Base-by-base conservation (phyloP, 139 green algal species). In the Diplosphaera chodatii region DNA sequence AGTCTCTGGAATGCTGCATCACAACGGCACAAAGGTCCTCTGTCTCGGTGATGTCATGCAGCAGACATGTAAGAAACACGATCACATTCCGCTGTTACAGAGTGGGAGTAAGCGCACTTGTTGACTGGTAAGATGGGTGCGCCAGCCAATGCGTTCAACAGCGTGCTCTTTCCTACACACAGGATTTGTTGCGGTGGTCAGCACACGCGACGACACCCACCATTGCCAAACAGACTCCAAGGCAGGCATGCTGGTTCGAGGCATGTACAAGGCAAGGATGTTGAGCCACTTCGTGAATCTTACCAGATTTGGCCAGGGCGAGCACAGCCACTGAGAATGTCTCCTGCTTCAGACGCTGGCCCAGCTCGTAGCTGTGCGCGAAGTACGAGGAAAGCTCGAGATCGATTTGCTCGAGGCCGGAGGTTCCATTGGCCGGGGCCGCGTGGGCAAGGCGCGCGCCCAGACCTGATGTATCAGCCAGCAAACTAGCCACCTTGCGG, bases 141-240 rank as follows among this genome's bases (percentile, higher is more conserved):
- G 20, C 81, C 82, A 22, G 87, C 64, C 29, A 93, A 70, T 4
- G 84, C 73, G 32, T 92, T 91, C 37, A 93, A 74, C 63, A 93
- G 77, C 2, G 88, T 93, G 37, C 73, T 85, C 37, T 93, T 93
- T 74, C 88, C 88, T 93, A 82, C 56, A n/a, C n/a, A n/a, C n/a
- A n/a, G n/a, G n/a, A n/a, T n/a, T n/a, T n/a, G n/a, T n/a, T n/a
- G n/a, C n/a, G n/a, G n/a, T n/a, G n/a, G n/a, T n/a, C n/a, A n/a
- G n/a, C n/a, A n/a, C n/a, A n/a, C n/a, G n/a, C n/a, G n/a, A n/a
- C n/a, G n/a, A n/a, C n/a, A n/a, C n/a, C n/a, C n/a, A n/a, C n/a
- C n/a, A n/a, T n/a, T n/a, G n/a, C n/a, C n/a, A n/a, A n/a, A n/a
- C n/a, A n/a, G n/a, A n/a, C n/a, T n/a, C n/a, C n/a, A n/a, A n/a